Evolutionary conservation across 2,329 filamentous ascomycete genomes (phyloP).

Genomic region (Blastomyces parvus): DNA sequence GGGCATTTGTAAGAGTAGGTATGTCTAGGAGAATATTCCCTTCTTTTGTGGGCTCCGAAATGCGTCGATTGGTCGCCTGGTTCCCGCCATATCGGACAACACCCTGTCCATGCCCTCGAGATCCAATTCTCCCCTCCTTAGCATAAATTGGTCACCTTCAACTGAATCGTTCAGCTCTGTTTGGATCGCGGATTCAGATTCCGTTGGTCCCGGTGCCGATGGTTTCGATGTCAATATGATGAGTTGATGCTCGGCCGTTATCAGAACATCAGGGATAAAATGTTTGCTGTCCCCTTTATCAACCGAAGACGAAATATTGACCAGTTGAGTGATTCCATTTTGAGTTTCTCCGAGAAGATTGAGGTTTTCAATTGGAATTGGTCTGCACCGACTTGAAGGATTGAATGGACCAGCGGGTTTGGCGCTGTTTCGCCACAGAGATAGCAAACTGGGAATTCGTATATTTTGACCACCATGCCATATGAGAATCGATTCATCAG

Average conservation of each 20-base stretch:
- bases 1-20: neutral
- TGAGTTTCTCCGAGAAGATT: slow-evolving; percentile 34
- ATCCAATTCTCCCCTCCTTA: slow-evolving; percentile 37
- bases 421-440: slow-evolving; percentile 36
- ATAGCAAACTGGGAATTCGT: slow-evolving; percentile 35
- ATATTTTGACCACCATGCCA: slow-evolving; percentile 35
- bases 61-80: slow-evolving; percentile 13
- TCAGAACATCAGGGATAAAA: slow-evolving; percentile 26
- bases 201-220: slow-evolving; percentile 18
- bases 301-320: slow-evolving; percentile 21
- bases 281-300: slow-evolving; percentile 17
- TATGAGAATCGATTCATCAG: slow-evolving; percentile 38
- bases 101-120: slow-evolving; percentile 41
- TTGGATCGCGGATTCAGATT: slow-evolving; percentile 13
- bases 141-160: slow-evolving; percentile 32
- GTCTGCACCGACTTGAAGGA: slow-evolving; percentile 31
- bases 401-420: slow-evolving; percentile 32
- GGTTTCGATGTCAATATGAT: slow-evolving; percentile 29
- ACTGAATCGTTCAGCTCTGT: slow-evolving; percentile 5
- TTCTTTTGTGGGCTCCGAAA: slow-evolving; percentile 20
- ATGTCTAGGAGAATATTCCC: slow-evolving; percentile 4
- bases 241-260: slow-evolving; percentile 34
- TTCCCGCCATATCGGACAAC: slow-evolving; percentile 34
- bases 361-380: slow-evolving; percentile 32
- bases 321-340: slow-evolving; percentile 31